A percentile compares a stretch with the other conserved stretches of the same genome.
Evolutionary conservation across 768 basidiomycete genomes (phyloP).

Genomic region (Lepiota venenata): DNA sequence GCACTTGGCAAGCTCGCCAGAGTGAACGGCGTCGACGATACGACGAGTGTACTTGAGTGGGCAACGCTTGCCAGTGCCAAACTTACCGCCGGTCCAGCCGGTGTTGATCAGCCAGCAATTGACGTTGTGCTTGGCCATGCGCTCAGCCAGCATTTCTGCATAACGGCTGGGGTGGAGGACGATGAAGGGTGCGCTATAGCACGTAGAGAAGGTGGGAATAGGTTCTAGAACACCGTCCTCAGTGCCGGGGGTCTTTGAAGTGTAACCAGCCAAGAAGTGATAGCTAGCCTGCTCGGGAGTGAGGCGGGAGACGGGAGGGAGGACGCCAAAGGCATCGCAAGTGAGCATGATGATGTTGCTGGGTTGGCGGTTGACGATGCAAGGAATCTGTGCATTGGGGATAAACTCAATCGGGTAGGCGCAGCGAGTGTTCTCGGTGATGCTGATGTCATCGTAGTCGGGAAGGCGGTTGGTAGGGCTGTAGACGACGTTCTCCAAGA

Average conservation of each 20-base stretch:
- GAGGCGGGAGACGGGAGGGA: conserved; percentile 92
- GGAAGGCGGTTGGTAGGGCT: conserved; percentile 76
- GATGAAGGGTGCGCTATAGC: conserved; percentile 99
- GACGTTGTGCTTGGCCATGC: conserved; percentile 87
- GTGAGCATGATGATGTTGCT: conserved; percentile 96
- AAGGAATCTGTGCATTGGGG: conserved; percentile 92
- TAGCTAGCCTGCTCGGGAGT: conserved; percentile 95
- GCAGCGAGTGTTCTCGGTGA: conserved; percentile 99
- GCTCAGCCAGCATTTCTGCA: conserved; percentile 94
- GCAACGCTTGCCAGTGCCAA: conserved; percentile 90
- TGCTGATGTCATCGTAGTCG: conserved; percentile 94
- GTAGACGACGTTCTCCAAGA: conserved; percentile 99
- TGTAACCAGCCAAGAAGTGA: conserved; percentile 97
- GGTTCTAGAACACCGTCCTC: conserved; percentile 98
- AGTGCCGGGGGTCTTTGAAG: conserved; percentile 98
- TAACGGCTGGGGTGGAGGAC: conserved; percentile 95
- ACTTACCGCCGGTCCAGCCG: conserved; percentile 94
- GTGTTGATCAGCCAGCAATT: conserved; percentile 99
- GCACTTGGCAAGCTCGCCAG: conserved; percentile 83
- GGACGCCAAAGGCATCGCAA: conserved; percentile 97
- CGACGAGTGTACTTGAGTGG: conserved; percentile 93
- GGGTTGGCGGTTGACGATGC: conserved; percentile 82
- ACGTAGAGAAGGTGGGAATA: conserved; percentile 98
- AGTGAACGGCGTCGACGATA: conserved; percentile 97
- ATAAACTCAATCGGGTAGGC: conserved; percentile 99